phyloP scores from a whole-genome alignment of 202 grass and related monocot genomes.

The Setaria italica region DNA sequence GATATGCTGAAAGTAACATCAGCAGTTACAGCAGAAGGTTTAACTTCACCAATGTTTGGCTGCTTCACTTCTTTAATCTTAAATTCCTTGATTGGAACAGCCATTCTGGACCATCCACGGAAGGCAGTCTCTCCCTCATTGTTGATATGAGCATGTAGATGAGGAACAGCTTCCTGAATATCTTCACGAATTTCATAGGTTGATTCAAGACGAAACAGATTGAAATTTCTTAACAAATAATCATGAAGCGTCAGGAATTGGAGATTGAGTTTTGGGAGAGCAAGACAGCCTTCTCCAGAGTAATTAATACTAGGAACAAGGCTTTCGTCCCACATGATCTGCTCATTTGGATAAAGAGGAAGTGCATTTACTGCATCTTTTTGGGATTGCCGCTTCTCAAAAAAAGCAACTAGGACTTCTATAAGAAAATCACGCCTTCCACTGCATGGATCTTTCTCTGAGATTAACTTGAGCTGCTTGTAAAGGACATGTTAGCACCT shows the following conservation, averaged over 20 bases:
- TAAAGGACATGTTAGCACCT: constrained; percentile 49
- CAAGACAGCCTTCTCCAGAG: constrained; percentile 97
- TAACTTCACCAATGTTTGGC: constrained; percentile 96
- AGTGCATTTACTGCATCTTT: constrained; percentile 98
- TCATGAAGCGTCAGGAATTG: constrained; percentile 99
- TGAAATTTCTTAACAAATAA: constrained; percentile 97
- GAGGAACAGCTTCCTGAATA: constrained; percentile 96
- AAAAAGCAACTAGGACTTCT: constrained; percentile 91
- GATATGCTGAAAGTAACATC: constrained; percentile 83
- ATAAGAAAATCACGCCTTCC: constrained; percentile 90
- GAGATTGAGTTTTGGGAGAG: constrained; percentile 97
- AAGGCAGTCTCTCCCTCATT: constrained; percentile 96
- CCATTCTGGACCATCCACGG: constrained; percentile 99
- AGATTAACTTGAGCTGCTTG: constrained; percentile 96
- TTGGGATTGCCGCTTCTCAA: constrained; percentile 95
- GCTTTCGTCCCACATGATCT: constrained; percentile 99
- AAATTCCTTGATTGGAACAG: constrained; percentile 90
- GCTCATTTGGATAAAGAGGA: constrained; percentile 97
- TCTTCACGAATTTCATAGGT: constrained; percentile 99
- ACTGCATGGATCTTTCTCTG: constrained; percentile 75
- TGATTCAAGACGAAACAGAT: constrained; percentile 98
- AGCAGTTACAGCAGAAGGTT: constrained; percentile 88
- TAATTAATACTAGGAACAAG: constrained; percentile 99
- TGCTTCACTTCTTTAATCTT: constrained; percentile 93
- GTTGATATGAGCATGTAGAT: constrained; percentile 95